Conservation (phyloP, 2,329 filamentous ascomycete species). For the Escovopsis sp. region DNA sequence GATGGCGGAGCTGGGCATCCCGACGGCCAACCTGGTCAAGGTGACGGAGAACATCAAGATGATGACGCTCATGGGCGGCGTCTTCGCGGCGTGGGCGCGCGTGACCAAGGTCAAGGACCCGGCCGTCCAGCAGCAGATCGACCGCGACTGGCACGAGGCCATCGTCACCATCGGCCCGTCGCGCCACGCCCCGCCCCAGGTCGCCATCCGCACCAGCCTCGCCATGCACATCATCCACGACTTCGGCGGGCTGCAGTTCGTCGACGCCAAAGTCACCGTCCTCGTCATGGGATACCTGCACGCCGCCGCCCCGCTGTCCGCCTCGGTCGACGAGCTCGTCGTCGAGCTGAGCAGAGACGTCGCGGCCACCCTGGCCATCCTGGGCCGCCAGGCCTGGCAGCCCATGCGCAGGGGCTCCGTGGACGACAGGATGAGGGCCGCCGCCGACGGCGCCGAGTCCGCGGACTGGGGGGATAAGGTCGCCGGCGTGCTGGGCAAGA, state of each 20-base stretch:
- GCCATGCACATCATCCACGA: constrained; percentile 39
- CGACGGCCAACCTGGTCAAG: constrained; percentile 38
- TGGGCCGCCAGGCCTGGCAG: constrained; percentile 31
- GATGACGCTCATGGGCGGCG: constrained; percentile 34
- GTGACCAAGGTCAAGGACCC: constrained; percentile 16
- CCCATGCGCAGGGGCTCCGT: constrained; percentile 4
- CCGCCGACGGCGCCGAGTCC: no score
- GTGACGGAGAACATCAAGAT: constrained; percentile 38
- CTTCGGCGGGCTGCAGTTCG: constrained; percentile 27
- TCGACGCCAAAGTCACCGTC: constrained; percentile 32
- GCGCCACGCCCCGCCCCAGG: constrained; percentile 27
- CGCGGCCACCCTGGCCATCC: constrained; percentile 28
- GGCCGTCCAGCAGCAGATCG: constrained; percentile 15
- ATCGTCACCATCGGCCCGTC: constrained; percentile 42
- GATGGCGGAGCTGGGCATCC: constrained; percentile 27
- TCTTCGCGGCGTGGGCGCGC: constrained; percentile 51
- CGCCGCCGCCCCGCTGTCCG: constrained; percentile 7
- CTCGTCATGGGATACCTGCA: constrained; percentile 48
- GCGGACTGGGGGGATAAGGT: no score
- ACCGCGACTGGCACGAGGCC: constrained; percentile 40
- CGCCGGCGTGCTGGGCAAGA: constrained; percentile 28
- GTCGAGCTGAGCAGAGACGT: constrained; percentile 25
- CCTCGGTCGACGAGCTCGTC: constrained; percentile 11
- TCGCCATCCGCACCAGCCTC: constrained; percentile 37
- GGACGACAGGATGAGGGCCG: no score